These are phyloP conservation scores for Torulaspora gathmanii DNA, from an alignment of 805 yeast genomes.

Conservation along the genomic window DNA sequence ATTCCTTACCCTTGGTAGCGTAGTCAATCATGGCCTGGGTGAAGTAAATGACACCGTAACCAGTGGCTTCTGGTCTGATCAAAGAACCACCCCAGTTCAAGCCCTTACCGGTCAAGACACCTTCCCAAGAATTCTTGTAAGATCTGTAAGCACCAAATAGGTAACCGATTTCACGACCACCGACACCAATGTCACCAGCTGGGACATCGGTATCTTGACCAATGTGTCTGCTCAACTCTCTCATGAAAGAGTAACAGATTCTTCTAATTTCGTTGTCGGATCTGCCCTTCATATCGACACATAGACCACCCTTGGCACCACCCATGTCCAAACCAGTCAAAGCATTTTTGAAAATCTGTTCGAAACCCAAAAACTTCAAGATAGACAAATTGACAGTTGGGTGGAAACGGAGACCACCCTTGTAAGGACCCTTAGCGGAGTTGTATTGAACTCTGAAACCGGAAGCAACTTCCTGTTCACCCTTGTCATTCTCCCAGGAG, in stretches of 20 bases:
- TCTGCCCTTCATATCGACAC: slow-evolving; percentile 95
- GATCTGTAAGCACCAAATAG: slow-evolving; percentile 95
- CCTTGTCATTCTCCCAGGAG: slow-evolving; percentile 94
- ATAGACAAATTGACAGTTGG: slow-evolving; percentile 94
- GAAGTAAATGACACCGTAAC: slow-evolving; percentile 95
- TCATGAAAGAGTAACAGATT: slow-evolving; percentile 93
- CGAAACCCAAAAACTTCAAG: slow-evolving; percentile 94
- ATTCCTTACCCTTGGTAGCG: slow-evolving; percentile 84
- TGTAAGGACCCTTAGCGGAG: slow-evolving; percentile 98
- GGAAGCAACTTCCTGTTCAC: slow-evolving; percentile 86
- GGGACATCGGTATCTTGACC: slow-evolving; percentile 98
- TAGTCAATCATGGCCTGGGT: slow-evolving; percentile 96
- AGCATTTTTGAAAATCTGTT: slow-evolving; percentile 97
- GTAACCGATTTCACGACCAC: slow-evolving; percentile 91
- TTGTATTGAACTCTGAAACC: slow-evolving; percentile 98
- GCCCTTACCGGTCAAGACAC: slow-evolving; percentile 98
- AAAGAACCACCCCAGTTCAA: slow-evolving; percentile 98
- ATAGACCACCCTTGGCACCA: slow-evolving; percentile 99
- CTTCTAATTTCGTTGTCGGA: slow-evolving; percentile 92
- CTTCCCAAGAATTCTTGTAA: slow-evolving; percentile 88
- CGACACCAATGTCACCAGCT: slow-evolving; percentile 99
- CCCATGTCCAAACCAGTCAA: slow-evolving; percentile 96
- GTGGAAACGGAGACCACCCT: slow-evolving; percentile 98
- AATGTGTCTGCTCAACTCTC: slow-evolving; percentile 91
- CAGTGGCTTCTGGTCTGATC: slow-evolving; percentile 99